These are phyloP conservation scores for Rhodotorula kratochvilovae DNA, from an alignment of 768 basidiomycete genomes.

Conservation along the genomic window DNA sequence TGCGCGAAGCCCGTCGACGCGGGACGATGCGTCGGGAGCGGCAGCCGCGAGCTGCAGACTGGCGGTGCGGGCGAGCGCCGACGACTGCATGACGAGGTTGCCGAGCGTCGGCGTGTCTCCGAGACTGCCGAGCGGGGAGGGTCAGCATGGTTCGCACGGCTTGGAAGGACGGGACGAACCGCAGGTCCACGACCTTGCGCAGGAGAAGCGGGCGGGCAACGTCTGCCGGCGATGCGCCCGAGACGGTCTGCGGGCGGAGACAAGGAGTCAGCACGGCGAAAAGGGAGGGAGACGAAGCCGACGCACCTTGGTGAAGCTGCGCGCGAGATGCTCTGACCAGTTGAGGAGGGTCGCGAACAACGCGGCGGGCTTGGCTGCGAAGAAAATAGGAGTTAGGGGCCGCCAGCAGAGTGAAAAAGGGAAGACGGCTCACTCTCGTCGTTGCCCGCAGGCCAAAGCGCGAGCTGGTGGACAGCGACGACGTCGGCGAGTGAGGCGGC, in stretches of 20 bases:
- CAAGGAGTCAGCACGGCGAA: neutral
- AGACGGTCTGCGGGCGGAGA: neutral
- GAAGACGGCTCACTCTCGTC: constrained; percentile 6
- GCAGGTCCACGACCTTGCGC: constrained; percentile 41
- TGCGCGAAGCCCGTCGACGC: neutral
- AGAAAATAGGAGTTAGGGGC: neutral
- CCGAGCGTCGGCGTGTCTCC: constrained; percentile 28
- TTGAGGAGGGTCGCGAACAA: constrained; percentile 24
- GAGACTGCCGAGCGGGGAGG: neutral
- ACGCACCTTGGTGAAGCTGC: constrained; percentile 16
- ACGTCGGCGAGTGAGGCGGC: constrained; percentile 21
- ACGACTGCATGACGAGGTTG: constrained; percentile 23
- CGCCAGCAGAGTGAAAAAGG: neutral
- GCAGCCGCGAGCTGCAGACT: constrained; percentile 23
- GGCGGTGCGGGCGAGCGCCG: constrained; percentile 23
- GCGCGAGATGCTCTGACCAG: constrained; percentile 29
- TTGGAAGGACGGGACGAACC: constrained; percentile 19
- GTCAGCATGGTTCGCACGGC: too few species aligned
- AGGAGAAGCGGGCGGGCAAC: constrained; percentile 44
- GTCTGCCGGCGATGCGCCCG: constrained; percentile 39
- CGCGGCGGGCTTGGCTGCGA: constrained; percentile 23
- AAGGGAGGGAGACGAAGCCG: too few species aligned
- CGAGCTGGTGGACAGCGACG: constrained; percentile 34
- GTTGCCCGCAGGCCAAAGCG: constrained; percentile 15
- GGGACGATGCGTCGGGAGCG: neutral